These are phyloP conservation scores for Exophiala calicioides DNA, from an alignment of 2,329 filamentous ascomycete genomes.

Conservation along the genomic window DNA sequence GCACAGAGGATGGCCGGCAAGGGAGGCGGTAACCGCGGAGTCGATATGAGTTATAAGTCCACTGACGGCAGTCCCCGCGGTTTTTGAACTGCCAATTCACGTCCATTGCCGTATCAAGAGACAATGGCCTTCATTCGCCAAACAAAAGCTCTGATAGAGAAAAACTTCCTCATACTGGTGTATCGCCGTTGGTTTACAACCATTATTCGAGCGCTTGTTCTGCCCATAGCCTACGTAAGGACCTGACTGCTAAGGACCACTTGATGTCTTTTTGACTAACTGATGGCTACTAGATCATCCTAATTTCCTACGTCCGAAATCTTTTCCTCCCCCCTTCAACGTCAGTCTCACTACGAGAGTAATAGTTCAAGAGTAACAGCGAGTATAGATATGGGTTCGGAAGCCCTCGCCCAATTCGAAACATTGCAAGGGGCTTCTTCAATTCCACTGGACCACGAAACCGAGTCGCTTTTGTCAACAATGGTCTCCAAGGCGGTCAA, in stretches of 20 bases:
- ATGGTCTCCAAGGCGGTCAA: constrained; percentile 66
- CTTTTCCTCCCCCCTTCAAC: constrained; percentile 75
- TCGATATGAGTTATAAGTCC: too few relatives aligned
- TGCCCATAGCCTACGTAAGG: constrained; percentile 53
- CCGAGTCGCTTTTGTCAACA: constrained; percentile 78
- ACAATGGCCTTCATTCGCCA: constrained; percentile 41
- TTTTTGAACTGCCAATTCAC: too few relatives aligned
- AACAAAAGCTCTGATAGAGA: constrained; percentile 57
- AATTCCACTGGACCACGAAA: constrained; percentile 60
- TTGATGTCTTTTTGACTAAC: too few relatives aligned
- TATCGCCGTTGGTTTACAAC: constrained; percentile 56
- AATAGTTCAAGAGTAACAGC: too few relatives aligned
- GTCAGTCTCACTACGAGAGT: too few relatives aligned
- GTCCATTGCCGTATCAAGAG: too few relatives aligned
- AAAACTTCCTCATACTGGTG: constrained; percentile 57
- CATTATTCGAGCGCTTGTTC: constrained; percentile 54
- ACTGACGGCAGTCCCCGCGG: too few relatives aligned
- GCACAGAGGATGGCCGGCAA: too few relatives aligned
- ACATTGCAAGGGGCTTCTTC: too few relatives aligned
- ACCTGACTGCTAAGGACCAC: too few relatives aligned
- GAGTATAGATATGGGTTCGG: constrained; percentile 78
- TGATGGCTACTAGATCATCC: too few relatives aligned
- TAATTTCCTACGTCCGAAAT: constrained; percentile 68
- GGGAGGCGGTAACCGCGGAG: too few relatives aligned
- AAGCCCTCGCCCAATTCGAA: constrained; percentile 50